phyloP scores from a whole-genome alignment of 257 asterid species.

The Solanum sejunctum region DNA sequence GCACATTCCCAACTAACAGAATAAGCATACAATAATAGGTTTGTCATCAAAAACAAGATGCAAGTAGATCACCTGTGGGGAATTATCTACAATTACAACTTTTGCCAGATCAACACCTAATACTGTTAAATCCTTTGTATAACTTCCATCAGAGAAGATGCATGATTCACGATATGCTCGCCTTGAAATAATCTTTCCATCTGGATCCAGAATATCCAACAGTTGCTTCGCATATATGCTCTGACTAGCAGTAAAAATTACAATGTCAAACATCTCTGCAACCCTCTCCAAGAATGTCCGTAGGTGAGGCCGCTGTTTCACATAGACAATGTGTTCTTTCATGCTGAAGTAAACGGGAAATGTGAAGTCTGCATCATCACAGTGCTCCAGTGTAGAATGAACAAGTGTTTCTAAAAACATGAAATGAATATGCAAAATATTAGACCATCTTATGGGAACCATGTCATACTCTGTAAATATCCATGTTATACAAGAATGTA shows the following conservation, averaged over 20 bases:
- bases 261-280: slow-evolving; percentile 72
- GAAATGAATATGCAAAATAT: slow-evolving; percentile 1
- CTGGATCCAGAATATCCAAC: slow-evolving; percentile 85
- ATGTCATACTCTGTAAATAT: neutral
- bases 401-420: slow-evolving; percentile 82
- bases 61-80: slow-evolving; percentile 67
- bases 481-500: neutral
- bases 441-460: neutral
- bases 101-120: slow-evolving; percentile 91
- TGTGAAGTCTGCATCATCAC: slow-evolving; percentile 81
- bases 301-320: slow-evolving; percentile 82
- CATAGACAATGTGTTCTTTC: slow-evolving; percentile 83
- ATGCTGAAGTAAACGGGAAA: slow-evolving; percentile 75
- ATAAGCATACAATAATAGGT: neutral
- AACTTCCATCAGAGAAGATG: slow-evolving; percentile 60
- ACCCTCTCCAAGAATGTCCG: slow-evolving; percentile 64
- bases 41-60: neutral
- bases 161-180: slow-evolving; percentile 97
- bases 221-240: slow-evolving; percentile 85
- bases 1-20: neutral
- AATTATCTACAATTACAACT: slow-evolving; percentile 78
- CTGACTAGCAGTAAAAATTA: slow-evolving; percentile 95
- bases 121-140: slow-evolving; percentile 82
- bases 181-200: slow-evolving; percentile 57
- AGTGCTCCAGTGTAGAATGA: slow-evolving; percentile 75